Base-by-base conservation (phyloP, 148 eudicot genomes). In the Mesembryanthemum crystallinum region DNA sequence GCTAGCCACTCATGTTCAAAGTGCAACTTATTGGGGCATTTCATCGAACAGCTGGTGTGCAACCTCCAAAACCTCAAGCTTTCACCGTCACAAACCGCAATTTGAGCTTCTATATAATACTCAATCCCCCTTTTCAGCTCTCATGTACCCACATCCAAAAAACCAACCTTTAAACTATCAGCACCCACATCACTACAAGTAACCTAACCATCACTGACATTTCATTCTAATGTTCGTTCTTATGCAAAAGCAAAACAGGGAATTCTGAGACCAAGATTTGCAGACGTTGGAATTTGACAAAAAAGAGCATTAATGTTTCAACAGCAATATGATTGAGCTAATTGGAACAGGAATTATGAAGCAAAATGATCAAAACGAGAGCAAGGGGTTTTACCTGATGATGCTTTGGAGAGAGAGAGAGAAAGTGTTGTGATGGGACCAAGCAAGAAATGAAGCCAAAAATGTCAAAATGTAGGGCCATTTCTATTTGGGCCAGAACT, bases 31-130 rank as follows among this genome's bases (percentile, higher is more conserved):
- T 35, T 74, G 78, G 32, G 75, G 66, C 51, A 74, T 69, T 74
- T 75, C 75, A 74, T 80, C 78, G 21, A 80, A 80, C 78, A 79
- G 37, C 28, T 69, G 54, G 51, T 51, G 20, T 80, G 79, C 79
- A 80, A 62, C 25, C 58, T 28, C 11, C 28, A 60, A 60, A 59
- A 13, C 7, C 30, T 67, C 71, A n/a, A 42, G 20, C 28, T 43
- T 35, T 21, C 1, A 28, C 0, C 1, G n/a, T n/a, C 30, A 67
- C 25, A 7, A 42, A 43, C 29, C 15, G 2, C 49, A 64, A 64
- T 33, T 7, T 35, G 4, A 11, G 20, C 3, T 3, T 67, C 21
- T 24, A 43, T 43, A 2, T 12, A 65, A n/a, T 43, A 6, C 20
- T 43, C 5, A n/a, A 67, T 23, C 21, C 18, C 21, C 20, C 20